Conservation (phyloP, 768 basidiomycete species). For the Phylloporus sp. region DNA sequence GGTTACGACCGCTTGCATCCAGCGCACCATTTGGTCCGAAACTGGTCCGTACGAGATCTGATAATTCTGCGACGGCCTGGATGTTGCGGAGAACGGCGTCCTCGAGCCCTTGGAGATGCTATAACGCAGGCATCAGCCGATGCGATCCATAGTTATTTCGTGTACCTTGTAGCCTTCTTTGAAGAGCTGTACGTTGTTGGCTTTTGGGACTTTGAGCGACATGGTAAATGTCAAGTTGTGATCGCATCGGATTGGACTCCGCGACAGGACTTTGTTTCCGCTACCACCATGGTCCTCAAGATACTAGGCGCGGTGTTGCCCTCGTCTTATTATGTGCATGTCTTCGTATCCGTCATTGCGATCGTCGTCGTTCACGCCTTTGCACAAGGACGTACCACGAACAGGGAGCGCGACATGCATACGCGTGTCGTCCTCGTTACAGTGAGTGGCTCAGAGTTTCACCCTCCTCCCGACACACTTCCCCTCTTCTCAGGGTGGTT, state of each 20-base stretch:
- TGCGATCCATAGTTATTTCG: slow-evolving; percentile 16
- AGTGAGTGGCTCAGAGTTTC: slow-evolving; percentile 38
- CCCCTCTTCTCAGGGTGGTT: slow-evolving; percentile 53
- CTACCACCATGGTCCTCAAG: slow-evolving; percentile 48
- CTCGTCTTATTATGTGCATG: slow-evolving; percentile 53
- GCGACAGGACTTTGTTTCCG: slow-evolving; percentile 1
- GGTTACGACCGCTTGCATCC: not conserved
- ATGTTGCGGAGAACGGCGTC: slow-evolving; percentile 98
- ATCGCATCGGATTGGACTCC: slow-evolving; percentile 14
- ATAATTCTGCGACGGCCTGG: slow-evolving; percentile 90
- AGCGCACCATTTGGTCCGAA: slow-evolving; percentile 91
- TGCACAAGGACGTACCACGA: slow-evolving; percentile 66
- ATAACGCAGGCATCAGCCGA: not conserved
- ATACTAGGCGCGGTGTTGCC: slow-evolving; percentile 46
- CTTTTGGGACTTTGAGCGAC: slow-evolving; percentile 93
- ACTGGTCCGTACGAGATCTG: slow-evolving; percentile 92
- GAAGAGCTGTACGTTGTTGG: slow-evolving; percentile 86
- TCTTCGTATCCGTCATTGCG: slow-evolving; percentile 38
- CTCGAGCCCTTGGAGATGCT: slow-evolving; percentile 86
- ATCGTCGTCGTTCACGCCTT: slow-evolving; percentile 52
- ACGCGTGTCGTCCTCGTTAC: slow-evolving; percentile 67
- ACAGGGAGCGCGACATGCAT: slow-evolving; percentile 71
- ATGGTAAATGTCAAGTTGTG: slow-evolving; percentile 36
- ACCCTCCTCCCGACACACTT: not conserved
- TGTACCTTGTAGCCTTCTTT: slow-evolving; percentile 98